Evolutionary conservation across 31 red algal species (phyloP), one percentile per base, ranked within the genome.

Genomic region (Odonthalia washingtoniensis): DNA sequence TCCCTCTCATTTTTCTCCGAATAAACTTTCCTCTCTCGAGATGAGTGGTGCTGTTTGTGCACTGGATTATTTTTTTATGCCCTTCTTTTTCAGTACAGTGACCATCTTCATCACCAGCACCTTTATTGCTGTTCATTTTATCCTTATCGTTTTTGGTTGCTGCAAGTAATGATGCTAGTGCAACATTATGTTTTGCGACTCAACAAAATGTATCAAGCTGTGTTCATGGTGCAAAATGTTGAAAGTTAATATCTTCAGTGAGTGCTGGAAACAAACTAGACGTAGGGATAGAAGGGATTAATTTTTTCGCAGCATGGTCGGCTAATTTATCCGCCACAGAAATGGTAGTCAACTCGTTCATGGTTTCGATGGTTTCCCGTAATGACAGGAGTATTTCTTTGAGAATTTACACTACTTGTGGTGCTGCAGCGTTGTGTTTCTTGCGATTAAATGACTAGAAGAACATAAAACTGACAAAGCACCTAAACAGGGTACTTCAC

Each of bases 391-490:
- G 21, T 9, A 57, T 57, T 21, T 57, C 49, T 21, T 21, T 57
- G 49, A 57, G 49, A 21, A 14, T 21, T 14, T 9, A 57, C 49
- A 9, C 9, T 9, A 21, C 12, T 9, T 21, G 49, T 9, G 49
- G 49, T 14, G 21, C 49, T 14, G 49, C 9, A 57, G n/a, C n/a
- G n/a, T 21, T 9, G 21, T 57, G 49, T 14, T 14, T 57, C n/a
- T n/a, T n/a, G n/a, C n/a, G n/a, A n/a, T n/a, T n/a, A n/a, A n/a
- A 76, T 4, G 53, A 26, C 28, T 31, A 65, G 63, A 62, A 80
- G 42, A 39, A 1, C 52, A 18, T 35, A 80, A 40, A 65, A 80
- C 53, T 40, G 52, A 63, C 35, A 80, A n/a, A 28, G 77, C 27
- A 18, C 77, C 77, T 39, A 80, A 38, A 18, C 42, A 39, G 12